Percentiles rank a stretch among this genome's conserved stretches.
Evolutionary conservation across 1,284 basidiomycete species (phyloP).

Genomic region (Fistulinella cinereoalba): DNA sequence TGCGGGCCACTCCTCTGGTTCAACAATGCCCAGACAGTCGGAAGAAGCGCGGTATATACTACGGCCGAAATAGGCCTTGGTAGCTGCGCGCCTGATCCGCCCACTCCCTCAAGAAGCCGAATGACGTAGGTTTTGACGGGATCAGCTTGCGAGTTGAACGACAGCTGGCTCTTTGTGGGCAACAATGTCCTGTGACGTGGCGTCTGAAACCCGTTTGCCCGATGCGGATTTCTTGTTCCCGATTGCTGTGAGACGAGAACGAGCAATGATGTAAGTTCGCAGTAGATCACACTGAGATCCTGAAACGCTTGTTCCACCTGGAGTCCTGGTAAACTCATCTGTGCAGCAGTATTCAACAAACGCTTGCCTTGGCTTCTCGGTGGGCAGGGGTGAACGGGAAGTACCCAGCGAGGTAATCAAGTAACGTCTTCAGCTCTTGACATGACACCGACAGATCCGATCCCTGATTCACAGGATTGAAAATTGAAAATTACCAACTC

Average conservation of each 20-base stretch:
- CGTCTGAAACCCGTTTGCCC: slow-evolving; percentile 8
- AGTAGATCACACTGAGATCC: slow-evolving; percentile 71
- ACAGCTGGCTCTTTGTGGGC: slow-evolving; percentile 11
- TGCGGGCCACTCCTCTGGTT: slow-evolving; percentile 38
- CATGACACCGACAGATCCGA: slow-evolving; percentile 27
- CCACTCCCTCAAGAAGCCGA: slow-evolving; percentile 58
- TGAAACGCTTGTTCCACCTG: slow-evolving; percentile 63
- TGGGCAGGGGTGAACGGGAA: slow-evolving; percentile 68
- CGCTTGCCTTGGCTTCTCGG: slow-evolving; percentile 56
- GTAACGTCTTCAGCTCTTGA: slow-evolving; percentile 54
- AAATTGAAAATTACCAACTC: background rate
- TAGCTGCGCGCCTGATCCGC: slow-evolving; percentile 40
- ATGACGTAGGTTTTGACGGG: slow-evolving; percentile 70
- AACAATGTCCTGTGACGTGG: slow-evolving; percentile 4
- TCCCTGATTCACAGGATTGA: slow-evolving; percentile 17
- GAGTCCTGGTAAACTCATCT: slow-evolving; percentile 7
- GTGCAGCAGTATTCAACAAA: background rate
- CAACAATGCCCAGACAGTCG: slow-evolving; percentile 82
- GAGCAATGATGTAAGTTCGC: slow-evolving; percentile 69
- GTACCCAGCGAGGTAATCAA: slow-evolving; percentile 75
- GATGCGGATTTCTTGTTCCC: slow-evolving; percentile 6
- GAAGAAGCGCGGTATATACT: slow-evolving; percentile 71
- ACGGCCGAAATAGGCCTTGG: slow-evolving; percentile 51
- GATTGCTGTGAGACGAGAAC: slow-evolving; percentile 41
- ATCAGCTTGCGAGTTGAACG: slow-evolving; percentile 43